Evolutionary conservation across 495 filamentous ascomycete genomes (phyloP).

Genomic region (Podospora sp.): DNA sequence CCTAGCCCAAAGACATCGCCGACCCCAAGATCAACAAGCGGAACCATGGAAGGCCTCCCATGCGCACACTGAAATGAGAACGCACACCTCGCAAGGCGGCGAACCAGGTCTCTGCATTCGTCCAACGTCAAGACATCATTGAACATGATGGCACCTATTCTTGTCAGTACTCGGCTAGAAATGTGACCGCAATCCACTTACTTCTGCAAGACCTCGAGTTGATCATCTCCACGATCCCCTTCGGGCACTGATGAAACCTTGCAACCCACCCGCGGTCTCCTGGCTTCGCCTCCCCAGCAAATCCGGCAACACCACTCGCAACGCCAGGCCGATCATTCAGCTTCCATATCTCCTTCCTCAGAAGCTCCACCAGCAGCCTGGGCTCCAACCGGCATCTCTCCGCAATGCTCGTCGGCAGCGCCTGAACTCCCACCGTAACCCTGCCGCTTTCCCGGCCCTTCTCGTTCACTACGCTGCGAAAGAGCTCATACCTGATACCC

Average conservation of each 20-base stretch:
- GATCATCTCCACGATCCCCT: conserved; percentile 80
- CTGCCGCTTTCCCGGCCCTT: conserved; percentile 4
- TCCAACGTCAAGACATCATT: conserved; percentile 71
- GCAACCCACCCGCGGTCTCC: conserved; percentile 54
- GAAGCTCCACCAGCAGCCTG: conserved; percentile 65
- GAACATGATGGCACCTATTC: conserved; percentile 84
- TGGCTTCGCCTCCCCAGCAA: neutral
- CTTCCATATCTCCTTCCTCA: conserved; percentile 76
- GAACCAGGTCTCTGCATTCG: conserved; percentile 68
- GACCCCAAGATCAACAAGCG: conserved; percentile 61
- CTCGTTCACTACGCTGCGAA: neutral
- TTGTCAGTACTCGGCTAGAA: conserved; percentile 9
- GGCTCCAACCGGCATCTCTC: conserved; percentile 77
- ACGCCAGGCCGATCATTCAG: conserved; percentile 34
- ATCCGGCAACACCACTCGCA: neutral
- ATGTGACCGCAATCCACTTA: conserved; percentile 26
- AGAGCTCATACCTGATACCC: conserved; percentile 67
- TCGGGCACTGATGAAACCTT: conserved; percentile 67
- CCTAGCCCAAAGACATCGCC: conserved; percentile 5
- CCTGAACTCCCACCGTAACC: conserved; percentile 50
- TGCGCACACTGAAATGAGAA: conserved; percentile 96
- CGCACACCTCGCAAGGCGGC: conserved; percentile 63
- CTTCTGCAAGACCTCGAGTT: conserved; percentile 88
- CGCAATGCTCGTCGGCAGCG: conserved; percentile 69
- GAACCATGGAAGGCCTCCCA: conserved; percentile 77